Percentiles rank a stretch among this genome's conserved stretches.
phyloP scores from a whole-genome alignment of 306 rosid species.

The Purshia tridentata region DNA sequence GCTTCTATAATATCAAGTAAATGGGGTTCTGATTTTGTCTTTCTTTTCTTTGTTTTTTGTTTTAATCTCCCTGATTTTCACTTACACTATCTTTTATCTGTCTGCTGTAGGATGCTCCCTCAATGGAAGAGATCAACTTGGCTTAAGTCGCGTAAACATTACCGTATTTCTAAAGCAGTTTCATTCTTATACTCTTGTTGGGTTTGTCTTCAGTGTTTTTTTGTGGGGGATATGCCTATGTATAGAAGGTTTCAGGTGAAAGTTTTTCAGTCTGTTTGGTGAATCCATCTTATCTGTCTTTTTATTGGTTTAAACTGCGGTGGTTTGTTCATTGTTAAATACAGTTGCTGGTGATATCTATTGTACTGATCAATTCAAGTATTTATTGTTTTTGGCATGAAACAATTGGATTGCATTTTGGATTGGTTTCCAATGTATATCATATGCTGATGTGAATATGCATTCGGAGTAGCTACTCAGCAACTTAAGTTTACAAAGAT shows the following conservation, averaged over 20 bases:
- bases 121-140: constrained; percentile 35
- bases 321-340: constrained; percentile 25
- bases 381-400: background rate
- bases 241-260: constrained; percentile 35
- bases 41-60: background rate
- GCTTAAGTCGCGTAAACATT: constrained; percentile 36
- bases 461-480: too few relatives aligned
- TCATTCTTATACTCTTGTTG: constrained; percentile 30
- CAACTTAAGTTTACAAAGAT: too few relatives aligned
- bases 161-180: constrained; percentile 11
- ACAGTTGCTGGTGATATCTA: constrained; percentile 18
- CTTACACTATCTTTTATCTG: background rate
- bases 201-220: constrained; percentile 43
- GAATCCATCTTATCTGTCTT: constrained; percentile 24
- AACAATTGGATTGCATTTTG: too few relatives aligned
- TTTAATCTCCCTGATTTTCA: background rate
- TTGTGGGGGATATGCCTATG: constrained; percentile 43
- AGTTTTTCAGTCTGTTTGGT: constrained; percentile 23
- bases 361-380: constrained; percentile 14
- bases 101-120: constrained; percentile 42
- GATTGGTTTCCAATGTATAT: background rate
- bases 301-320: constrained; percentile 22
- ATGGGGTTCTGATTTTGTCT: background rate
- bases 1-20: background rate
- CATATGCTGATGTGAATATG: too few relatives aligned